Percentiles rank a stretch among this genome's conserved stretches.
Evolutionary conservation across 495 filamentous ascomycete genomes (phyloP).

Genomic region (Trichoderma virens): DNA sequence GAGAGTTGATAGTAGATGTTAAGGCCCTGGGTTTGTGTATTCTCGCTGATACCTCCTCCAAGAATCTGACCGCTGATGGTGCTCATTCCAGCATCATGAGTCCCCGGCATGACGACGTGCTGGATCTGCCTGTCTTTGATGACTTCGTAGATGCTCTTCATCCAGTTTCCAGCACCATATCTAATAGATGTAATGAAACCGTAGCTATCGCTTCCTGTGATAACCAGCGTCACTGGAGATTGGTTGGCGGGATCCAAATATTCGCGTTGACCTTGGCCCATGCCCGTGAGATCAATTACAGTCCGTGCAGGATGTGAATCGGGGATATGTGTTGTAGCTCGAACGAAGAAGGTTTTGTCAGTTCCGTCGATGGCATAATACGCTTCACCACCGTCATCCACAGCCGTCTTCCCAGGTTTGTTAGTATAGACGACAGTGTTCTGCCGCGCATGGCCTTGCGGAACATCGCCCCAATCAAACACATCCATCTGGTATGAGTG

Average conservation of each 20-base stretch:
- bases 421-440: conserved; percentile 18
- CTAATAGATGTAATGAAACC: conserved; percentile 22
- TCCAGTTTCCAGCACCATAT: conserved; percentile 24
- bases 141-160: conserved; percentile 23
- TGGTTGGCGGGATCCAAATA: conserved; percentile 21
- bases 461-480: conserved; percentile 18
- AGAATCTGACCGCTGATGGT: conserved; percentile 17
- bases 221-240: conserved; percentile 18
- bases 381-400: conserved; percentile 24
- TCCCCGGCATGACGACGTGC: conserved; percentile 24
- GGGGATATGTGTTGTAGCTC: conserved; percentile 14
- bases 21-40: conserved; percentile 23
- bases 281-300: conserved; percentile 17
- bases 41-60: conserved; percentile 17
- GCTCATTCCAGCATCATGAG: conserved; percentile 27
- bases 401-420: conserved; percentile 7
- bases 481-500: conserved; percentile 27
- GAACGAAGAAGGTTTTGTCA: conserved; percentile 16
- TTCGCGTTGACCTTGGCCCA: conserved; percentile 24
- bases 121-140: conserved; percentile 21
- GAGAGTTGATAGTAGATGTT: conserved; percentile 24
- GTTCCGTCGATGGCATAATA: conserved; percentile 22
- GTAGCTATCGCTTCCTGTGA: conserved; percentile 21
- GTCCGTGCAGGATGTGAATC: conserved; percentile 13
- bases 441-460: conserved; percentile 18